Conservation (phyloP, 345 rosid genomes). For the Gossypium rotundifolium region DNA sequence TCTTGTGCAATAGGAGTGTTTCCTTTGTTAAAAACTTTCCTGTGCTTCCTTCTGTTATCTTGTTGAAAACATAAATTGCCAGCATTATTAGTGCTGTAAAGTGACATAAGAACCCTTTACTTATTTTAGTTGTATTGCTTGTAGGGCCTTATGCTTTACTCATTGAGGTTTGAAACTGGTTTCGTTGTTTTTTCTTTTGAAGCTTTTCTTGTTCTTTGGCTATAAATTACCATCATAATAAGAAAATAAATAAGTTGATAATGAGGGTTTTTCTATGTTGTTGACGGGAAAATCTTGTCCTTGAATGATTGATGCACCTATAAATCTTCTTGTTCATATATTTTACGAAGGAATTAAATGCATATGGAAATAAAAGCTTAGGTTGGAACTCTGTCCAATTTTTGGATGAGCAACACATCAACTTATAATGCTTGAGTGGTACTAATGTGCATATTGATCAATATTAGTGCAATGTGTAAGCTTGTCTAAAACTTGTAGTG, state of each 20-base stretch:
- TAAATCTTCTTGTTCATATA: background rate
- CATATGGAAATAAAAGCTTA: background rate
- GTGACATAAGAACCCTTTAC: background rate
- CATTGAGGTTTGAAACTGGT: background rate
- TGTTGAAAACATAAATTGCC: background rate
- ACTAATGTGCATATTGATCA: background rate
- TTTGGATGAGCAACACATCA: background rate
- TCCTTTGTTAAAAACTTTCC: background rate
- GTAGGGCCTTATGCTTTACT: background rate
- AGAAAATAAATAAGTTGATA: background rate
- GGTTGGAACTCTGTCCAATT: background rate
- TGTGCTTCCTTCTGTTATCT: background rate
- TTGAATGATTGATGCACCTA: background rate
- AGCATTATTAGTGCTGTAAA: background rate
- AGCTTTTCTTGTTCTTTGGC: background rate
- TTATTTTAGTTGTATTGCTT: background rate
- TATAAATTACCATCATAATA: background rate
- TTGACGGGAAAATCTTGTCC: background rate
- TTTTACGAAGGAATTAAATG: background rate
- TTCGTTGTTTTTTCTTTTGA: background rate
- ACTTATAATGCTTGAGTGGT: background rate
- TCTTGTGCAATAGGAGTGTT: background rate
- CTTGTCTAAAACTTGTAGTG: background rate
- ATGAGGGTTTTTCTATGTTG: background rate
- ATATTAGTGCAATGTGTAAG: background rate